Conservation (phyloP, 805 yeast genomes). For the Candida loeiensis region DNA sequence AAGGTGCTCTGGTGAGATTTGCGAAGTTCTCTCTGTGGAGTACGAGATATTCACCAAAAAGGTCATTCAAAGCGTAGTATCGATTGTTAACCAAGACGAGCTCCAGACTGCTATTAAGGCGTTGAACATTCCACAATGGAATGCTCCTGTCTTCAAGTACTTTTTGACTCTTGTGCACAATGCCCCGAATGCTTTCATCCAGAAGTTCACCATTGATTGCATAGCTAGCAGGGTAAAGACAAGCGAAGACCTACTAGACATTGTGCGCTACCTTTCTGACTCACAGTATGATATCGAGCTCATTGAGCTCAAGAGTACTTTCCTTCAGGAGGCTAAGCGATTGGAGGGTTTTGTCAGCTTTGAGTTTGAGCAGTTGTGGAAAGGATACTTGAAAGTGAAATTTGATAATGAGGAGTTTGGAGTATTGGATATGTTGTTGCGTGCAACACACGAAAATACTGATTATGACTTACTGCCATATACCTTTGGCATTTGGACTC, state of each 20-base stretch:
- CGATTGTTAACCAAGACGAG: conserved; percentile 24
- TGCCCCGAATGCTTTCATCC: conserved; percentile 32
- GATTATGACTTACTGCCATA: conserved; percentile 17
- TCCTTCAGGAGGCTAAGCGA: conserved; percentile 14
- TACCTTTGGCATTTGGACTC: conserved; percentile 18
- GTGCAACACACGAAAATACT: conserved; percentile 9
- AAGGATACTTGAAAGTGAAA: conserved; percentile 13
- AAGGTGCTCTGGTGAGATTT: conserved; percentile 25
- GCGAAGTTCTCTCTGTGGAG: conserved; percentile 15
- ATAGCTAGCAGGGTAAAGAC: conserved; percentile 18
- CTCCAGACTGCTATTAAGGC: conserved; percentile 18
- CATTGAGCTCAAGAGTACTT: conserved; percentile 14
- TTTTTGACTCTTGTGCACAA: conserved; percentile 31
- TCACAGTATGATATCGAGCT: conserved; percentile 26
- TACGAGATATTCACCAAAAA: conserved; percentile 30
- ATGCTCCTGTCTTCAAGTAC: conserved; percentile 27
- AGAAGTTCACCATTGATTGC: conserved; percentile 21
- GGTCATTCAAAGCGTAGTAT: conserved; percentile 32
- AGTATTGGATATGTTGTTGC: conserved; percentile 21
- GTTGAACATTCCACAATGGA: conserved; percentile 28
- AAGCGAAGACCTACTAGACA: conserved; percentile 15
- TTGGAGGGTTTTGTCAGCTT: conserved; percentile 13
- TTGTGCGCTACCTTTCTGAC: conserved; percentile 24
- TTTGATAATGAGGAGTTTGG: conserved; percentile 12
- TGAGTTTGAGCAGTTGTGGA: conserved; percentile 21